These are phyloP conservation scores for Talaromyces sp. DNA, from an alignment of 2,329 filamentous ascomycete genomes.

Conservation along the genomic window DNA sequence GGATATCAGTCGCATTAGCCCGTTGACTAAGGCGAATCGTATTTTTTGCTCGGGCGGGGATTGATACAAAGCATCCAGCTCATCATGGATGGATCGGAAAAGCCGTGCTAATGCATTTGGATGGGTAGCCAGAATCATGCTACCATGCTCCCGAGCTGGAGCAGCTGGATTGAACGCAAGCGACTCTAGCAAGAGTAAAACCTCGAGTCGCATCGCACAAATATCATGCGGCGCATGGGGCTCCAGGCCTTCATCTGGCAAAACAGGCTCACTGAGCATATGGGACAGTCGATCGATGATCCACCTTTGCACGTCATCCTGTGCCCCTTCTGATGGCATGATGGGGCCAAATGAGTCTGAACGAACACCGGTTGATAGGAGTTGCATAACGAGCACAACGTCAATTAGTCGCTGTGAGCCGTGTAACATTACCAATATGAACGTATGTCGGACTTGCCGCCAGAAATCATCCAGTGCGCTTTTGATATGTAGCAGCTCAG, in stretches of 20 bases:
- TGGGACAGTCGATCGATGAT: constrained; percentile 61
- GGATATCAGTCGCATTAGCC: constrained; percentile 63
- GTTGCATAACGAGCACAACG: constrained; percentile 57
- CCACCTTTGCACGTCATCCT: constrained; percentile 46
- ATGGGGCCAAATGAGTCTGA: constrained; percentile 59
- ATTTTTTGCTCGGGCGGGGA: constrained; percentile 49
- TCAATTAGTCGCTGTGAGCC: constrained; percentile 60
- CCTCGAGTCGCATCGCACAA: constrained; percentile 47
- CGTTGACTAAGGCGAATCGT: constrained; percentile 59
- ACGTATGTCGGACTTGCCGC: constrained; percentile 59
- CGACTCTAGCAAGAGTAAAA: constrained; percentile 46
- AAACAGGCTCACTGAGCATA: constrained; percentile 58
- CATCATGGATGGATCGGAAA: constrained; percentile 74
- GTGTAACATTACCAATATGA: constrained; percentile 62
- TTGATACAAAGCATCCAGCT: constrained; percentile 64
- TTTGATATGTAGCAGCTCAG: constrained; percentile 48
- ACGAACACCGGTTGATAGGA: constrained; percentile 60
- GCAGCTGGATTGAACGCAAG: constrained; percentile 53
- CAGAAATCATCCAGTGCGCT: constrained; percentile 55
- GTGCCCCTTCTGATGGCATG: constrained; percentile 39
- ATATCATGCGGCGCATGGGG: constrained; percentile 44
- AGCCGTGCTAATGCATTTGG: constrained; percentile 72
- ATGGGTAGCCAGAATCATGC: constrained; percentile 68
- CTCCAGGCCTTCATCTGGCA: constrained; percentile 46
- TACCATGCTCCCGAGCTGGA: constrained; percentile 63